A percentile compares a stretch with the other conserved stretches of the same genome.
Evolutionary conservation across 257 asterid genomes (phyloP).

Genomic region (Solanum chaucha): DNA sequence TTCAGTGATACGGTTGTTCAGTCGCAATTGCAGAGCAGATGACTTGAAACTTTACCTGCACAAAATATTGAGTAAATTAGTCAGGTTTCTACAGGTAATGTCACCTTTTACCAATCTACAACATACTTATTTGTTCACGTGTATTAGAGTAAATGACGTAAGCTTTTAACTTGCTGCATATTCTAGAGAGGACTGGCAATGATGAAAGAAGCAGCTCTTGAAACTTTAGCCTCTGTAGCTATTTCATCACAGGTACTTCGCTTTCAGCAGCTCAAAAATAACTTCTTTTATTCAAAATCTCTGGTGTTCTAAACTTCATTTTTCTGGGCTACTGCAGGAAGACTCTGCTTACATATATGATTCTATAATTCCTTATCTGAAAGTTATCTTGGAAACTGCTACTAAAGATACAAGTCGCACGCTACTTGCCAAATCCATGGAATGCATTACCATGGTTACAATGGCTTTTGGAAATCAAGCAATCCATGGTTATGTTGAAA

Average conservation of each 20-base stretch:
- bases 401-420: background rate
- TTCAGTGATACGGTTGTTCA: background rate
- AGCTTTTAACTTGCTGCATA: background rate
- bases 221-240: background rate
- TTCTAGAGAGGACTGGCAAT: no score
- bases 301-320: background rate
- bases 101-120: no score
- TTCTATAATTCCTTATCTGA: background rate
- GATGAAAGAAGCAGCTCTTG: no score
- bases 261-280: background rate
- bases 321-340: background rate
- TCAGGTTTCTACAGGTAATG: background rate
- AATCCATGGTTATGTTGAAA: background rate
- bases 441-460: background rate
- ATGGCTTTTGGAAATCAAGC: background rate
- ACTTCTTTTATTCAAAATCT: background rate
- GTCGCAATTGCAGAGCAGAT: background rate
- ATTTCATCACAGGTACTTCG: background rate
- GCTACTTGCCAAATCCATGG: background rate
- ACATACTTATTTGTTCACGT: background rate
- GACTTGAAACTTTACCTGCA: background rate
- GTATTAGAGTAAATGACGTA: background rate
- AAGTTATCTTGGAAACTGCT: background rate
- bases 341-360: background rate
- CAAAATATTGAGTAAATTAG: background rate